Evolutionary conservation across 768 basidiomycete genomes (phyloP).

Genomic region (Suillus sp.): DNA sequence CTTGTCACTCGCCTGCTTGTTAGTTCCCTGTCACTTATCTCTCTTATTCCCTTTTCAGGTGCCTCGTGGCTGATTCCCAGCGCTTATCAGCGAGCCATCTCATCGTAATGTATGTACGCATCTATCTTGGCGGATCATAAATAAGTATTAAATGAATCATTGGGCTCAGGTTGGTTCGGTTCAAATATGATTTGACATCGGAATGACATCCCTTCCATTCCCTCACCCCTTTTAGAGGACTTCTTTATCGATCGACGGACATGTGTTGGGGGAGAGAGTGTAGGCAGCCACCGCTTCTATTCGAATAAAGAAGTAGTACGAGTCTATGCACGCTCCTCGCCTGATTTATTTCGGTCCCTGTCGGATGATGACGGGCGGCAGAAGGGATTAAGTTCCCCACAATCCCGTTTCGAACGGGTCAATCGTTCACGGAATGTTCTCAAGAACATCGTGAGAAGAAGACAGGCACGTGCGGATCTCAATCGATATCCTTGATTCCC

Average conservation of each 20-base stretch:
- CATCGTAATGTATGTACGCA: neutral
- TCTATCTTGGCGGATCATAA: constrained; percentile 8
- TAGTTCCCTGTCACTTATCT: constrained; percentile 7
- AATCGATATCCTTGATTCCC: constrained; percentile 13
- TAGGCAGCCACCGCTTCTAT: too few species aligned
- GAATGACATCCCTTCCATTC: constrained; percentile 11
- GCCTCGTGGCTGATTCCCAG: constrained; percentile 9
- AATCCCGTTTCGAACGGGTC: constrained; percentile 27
- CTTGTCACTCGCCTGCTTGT: constrained; percentile 1
- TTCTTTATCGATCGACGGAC: constrained; percentile 6
- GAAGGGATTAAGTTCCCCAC: constrained; percentile 12
- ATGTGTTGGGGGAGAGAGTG: constrained; percentile 2
- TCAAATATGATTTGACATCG: neutral
- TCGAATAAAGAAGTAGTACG: neutral
- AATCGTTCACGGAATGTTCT: constrained; percentile 18
- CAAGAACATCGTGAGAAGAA: constrained; percentile 24
- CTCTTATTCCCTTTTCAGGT: neutral
- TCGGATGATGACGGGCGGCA: too few species aligned
- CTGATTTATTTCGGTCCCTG: too few species aligned
- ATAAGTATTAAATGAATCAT: constrained; percentile 10
- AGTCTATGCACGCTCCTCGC: too few species aligned
- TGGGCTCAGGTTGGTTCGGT: neutral
- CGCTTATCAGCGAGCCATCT: constrained; percentile 3
- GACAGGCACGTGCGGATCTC: constrained; percentile 7
- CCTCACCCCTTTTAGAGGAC: neutral